These are phyloP conservation scores for Periconia macrospinosa DNA, from an alignment of 2,329 filamentous ascomycete species.

Conservation along the genomic window DNA sequence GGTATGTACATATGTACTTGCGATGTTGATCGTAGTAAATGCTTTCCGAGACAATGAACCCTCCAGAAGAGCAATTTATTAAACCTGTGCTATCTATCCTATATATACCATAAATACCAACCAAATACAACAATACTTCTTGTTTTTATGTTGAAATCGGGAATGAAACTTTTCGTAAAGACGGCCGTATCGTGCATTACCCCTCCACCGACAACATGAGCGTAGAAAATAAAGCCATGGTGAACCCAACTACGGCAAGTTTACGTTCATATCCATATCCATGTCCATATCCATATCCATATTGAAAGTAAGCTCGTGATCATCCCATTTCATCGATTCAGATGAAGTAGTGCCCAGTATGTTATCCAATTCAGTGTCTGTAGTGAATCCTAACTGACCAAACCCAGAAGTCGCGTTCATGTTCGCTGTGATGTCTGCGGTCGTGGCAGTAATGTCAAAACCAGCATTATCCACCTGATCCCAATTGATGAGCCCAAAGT, in stretches of 20 bases:
- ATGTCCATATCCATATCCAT: slow-evolving; percentile 38
- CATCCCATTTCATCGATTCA: slow-evolving; percentile 28
- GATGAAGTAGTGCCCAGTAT: neutral
- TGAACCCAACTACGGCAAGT: neutral
- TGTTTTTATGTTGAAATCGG: too few species aligned
- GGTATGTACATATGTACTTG: too few species aligned
- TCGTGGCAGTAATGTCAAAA: slow-evolving; percentile 27
- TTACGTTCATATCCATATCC: slow-evolving; percentile 20
- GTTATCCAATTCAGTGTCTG: slow-evolving; percentile 2
- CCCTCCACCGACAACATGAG: too few species aligned
- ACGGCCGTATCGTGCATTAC: neutral
- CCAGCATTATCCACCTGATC: slow-evolving; percentile 24
- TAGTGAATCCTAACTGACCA: slow-evolving; percentile 7
- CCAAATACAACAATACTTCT: too few species aligned
- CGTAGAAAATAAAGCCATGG: too few species aligned
- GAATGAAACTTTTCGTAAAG: neutral
- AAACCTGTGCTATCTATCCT: too few species aligned
- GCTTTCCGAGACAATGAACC: too few species aligned
- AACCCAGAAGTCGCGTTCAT: slow-evolving; percentile 17
- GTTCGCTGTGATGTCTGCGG: slow-evolving; percentile 16
- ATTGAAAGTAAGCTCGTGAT: slow-evolving; percentile 32
- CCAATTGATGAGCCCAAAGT: slow-evolving; percentile 31
- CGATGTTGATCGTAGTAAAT: too few species aligned
- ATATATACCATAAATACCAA: too few species aligned
- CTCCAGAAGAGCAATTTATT: too few species aligned